A percentile compares a stretch with the other conserved stretches of the same genome.
Conservation (phyloP, 2,329 filamentous ascomycete species). For the Colletotrichum viniferum region DNA sequence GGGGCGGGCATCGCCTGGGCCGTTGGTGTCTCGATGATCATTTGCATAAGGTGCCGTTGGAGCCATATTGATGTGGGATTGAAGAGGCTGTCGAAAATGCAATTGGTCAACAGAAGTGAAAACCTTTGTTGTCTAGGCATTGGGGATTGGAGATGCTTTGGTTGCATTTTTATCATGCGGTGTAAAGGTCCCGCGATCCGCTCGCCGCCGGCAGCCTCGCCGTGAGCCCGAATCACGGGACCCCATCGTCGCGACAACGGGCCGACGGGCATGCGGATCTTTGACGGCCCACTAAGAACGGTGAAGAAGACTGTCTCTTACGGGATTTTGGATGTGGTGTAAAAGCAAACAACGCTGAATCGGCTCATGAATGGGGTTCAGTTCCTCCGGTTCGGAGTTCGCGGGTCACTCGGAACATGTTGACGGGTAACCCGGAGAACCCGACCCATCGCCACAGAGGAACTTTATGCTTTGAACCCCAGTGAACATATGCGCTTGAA, state of each 20-base stretch:
- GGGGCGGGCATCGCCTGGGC: constrained; percentile 39
- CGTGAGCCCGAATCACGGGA: background rate
- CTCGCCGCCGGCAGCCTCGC: background rate
- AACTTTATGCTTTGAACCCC: background rate
- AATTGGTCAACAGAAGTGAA: background rate
- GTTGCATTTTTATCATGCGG: background rate
- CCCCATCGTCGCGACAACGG: background rate
- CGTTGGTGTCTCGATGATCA: constrained; percentile 17
- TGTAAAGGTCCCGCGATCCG: background rate
- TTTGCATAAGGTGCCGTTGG: background rate
- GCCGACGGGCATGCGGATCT: background rate
- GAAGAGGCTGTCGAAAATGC: background rate
- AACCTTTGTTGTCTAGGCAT: background rate
- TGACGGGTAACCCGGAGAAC: background rate
- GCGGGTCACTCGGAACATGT: background rate
- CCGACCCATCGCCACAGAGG: background rate
- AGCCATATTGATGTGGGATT: background rate
- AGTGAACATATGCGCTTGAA: background rate
- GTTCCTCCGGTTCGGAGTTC: background rate
- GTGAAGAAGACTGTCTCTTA: background rate
- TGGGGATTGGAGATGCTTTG: background rate
- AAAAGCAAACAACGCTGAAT: background rate
- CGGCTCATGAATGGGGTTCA: background rate
- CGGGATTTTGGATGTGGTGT: background rate
- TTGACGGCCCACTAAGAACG: background rate